Evolutionary conservation across 805 yeast genomes (phyloP).

Genomic region (Kodamaea jinghongensis): DNA sequence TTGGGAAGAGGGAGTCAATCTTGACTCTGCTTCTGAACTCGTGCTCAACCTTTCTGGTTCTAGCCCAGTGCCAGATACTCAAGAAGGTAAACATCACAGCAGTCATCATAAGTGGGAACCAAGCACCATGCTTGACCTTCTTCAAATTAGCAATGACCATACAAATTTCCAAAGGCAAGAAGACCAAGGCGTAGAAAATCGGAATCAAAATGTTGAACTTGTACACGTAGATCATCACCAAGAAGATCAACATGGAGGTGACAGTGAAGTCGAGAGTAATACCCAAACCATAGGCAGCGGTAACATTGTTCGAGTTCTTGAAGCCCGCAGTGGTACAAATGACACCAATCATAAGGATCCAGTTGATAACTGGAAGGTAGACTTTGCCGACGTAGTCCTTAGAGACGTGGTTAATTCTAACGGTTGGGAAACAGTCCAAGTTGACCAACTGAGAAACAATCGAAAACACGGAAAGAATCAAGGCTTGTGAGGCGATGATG

Average conservation of each 20-base stretch:
- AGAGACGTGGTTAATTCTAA: constrained; percentile 46
- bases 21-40: constrained; percentile 34
- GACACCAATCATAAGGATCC: constrained; percentile 51
- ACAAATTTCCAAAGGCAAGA: constrained; percentile 47
- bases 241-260: constrained; percentile 46
- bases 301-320: constrained; percentile 46
- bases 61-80: constrained; percentile 48
- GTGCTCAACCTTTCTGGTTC: constrained; percentile 38
- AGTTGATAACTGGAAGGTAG: constrained; percentile 51
- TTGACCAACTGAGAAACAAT: constrained; percentile 52
- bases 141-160: constrained; percentile 48
- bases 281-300: constrained; percentile 62
- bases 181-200: constrained; percentile 32
- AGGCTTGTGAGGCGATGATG: constrained; percentile 59
- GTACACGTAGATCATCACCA: constrained; percentile 48
- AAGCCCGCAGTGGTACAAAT: constrained; percentile 52
- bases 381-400: constrained; percentile 47
- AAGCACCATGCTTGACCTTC: constrained; percentile 58
- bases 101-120: constrained; percentile 55
- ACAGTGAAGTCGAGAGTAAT: constrained; percentile 54
- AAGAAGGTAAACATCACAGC: constrained; percentile 36
- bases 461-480: constrained; percentile 54
- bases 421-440: constrained; percentile 53
- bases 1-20: constrained; percentile 35
- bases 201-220: constrained; percentile 34